These are phyloP conservation scores for Metschnikowia reukaufii DNA, from an alignment of 805 yeast species.

Conservation along the genomic window DNA sequence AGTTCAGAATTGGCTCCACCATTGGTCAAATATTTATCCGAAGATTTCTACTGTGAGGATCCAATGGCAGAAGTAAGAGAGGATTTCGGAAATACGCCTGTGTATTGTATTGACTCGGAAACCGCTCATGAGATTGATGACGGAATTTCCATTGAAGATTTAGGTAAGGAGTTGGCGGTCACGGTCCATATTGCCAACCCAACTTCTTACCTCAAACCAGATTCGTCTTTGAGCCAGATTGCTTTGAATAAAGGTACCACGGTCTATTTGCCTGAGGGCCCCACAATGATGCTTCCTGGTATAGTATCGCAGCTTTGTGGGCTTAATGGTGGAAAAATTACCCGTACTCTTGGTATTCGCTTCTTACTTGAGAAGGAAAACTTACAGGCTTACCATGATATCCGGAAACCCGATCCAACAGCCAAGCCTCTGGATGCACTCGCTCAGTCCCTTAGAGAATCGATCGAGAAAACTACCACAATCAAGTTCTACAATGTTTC, in stretches of 20 bases:
- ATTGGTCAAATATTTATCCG: neutral
- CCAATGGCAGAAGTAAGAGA: conserved; percentile 33
- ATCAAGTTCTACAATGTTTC: conserved; percentile 27
- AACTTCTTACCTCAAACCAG: conserved; percentile 54
- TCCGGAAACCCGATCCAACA: neutral
- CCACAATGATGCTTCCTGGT: conserved; percentile 69
- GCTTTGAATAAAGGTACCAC: conserved; percentile 67
- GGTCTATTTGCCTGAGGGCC: conserved; percentile 67
- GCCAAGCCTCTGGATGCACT: conserved; percentile 5
- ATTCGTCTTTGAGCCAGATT: conserved; percentile 44
- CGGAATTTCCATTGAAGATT: conserved; percentile 65
- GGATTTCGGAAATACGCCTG: conserved; percentile 47
- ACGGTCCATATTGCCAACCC: conserved; percentile 89
- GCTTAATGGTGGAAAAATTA: conserved; percentile 42
- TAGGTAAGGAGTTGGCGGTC: conserved; percentile 37
- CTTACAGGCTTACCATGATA: conserved; percentile 22
- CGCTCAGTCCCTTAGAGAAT: conserved; percentile 18
- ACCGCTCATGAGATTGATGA: conserved; percentile 92
- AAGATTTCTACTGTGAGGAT: conserved; percentile 27
- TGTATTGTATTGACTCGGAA: conserved; percentile 81
- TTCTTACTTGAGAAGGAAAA: conserved; percentile 23
- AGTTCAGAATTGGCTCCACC: neutral
- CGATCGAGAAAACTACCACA: conserved; percentile 17
- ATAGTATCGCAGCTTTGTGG: conserved; percentile 52
- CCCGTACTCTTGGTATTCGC: conserved; percentile 46